Evolutionary conservation across 108 stramenopile species (phyloP).

Genomic region (Nitzschia inconspicua): DNA sequence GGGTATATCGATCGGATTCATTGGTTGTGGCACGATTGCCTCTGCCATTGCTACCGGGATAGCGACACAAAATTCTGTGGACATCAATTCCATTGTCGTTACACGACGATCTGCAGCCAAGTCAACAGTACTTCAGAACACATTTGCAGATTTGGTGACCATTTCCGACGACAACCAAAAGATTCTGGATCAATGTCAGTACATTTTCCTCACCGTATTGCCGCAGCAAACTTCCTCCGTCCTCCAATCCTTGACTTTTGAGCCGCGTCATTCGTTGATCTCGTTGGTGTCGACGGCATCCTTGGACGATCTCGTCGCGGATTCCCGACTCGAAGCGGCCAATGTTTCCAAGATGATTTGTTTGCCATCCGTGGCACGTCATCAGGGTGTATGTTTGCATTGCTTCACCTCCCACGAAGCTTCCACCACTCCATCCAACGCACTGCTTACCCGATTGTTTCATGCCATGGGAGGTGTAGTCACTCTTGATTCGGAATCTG

Average conservation of each 20-base stretch:
- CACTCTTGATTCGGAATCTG: slow-evolving; percentile 44
- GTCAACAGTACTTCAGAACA: slow-evolving; percentile 32
- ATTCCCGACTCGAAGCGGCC: slow-evolving; percentile 22
- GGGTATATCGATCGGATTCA: slow-evolving; percentile 46
- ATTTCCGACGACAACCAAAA: slow-evolving; percentile 62
- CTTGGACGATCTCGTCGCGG: slow-evolving; percentile 15
- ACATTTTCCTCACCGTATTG: slow-evolving; percentile 73
- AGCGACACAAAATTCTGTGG: not conserved
- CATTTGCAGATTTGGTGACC: slow-evolving; percentile 43
- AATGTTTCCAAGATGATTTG: slow-evolving; percentile 83
- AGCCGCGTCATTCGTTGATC: slow-evolving; percentile 59
- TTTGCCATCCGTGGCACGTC: slow-evolving; percentile 57
- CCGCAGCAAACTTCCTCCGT: slow-evolving; percentile 57
- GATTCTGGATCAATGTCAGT: slow-evolving; percentile 60
- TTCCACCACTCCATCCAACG: slow-evolving; percentile 2
- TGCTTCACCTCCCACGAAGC: not conserved
- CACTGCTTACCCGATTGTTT: slow-evolving; percentile 15
- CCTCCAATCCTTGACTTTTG: slow-evolving; percentile 44
- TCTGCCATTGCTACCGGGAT: slow-evolving; percentile 66
- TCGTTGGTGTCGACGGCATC: slow-evolving; percentile 64
- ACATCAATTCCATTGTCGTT: slow-evolving; percentile 42
- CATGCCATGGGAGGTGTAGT: slow-evolving; percentile 50
- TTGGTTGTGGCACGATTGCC: slow-evolving; percentile 85
- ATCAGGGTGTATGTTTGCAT: slow-evolving; percentile 44
- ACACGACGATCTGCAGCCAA: slow-evolving; percentile 58